These are phyloP conservation scores for Stephania japonica DNA, from an alignment of 164 flowering plant genomes.

Conservation along the genomic window DNA sequence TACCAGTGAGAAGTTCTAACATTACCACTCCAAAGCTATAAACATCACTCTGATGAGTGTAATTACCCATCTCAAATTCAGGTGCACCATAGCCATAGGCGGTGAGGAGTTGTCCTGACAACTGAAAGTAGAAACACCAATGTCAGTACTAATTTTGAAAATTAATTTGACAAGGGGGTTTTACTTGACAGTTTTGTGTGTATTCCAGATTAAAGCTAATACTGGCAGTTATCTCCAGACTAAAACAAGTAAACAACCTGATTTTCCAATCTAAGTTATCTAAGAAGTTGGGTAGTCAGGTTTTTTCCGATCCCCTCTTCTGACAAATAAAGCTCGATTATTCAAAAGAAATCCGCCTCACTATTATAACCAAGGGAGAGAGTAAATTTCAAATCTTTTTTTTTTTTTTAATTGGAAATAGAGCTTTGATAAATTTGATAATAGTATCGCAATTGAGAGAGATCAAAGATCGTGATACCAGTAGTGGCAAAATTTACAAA, in stretches of 20 bases:
- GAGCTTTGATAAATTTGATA: background rate
- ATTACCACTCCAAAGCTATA: slow-evolving; percentile 85
- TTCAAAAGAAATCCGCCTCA: background rate
- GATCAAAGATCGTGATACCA: no score
- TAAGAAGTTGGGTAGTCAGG: background rate
- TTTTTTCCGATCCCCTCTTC: background rate
- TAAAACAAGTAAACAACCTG: background rate
- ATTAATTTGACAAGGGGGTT: background rate
- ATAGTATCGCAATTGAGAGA: background rate
- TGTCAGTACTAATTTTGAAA: background rate
- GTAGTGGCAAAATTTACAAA: no score
- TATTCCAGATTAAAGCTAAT: background rate
- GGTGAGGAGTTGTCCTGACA: slow-evolving; percentile 68
- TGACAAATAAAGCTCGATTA: background rate
- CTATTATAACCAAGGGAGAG: background rate
- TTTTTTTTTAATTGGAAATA: background rate
- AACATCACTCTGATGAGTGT: slow-evolving; percentile 61
- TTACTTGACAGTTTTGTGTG: background rate
- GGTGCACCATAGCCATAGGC: slow-evolving; percentile 77
- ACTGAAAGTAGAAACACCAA: slow-evolving; percentile 34
- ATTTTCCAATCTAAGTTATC: background rate
- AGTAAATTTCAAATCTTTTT: background rate
- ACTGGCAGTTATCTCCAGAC: background rate
- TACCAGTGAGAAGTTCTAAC: slow-evolving; percentile 77
- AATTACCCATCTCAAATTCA: slow-evolving; percentile 62